Percentiles rank a stretch among this genome's conserved stretches.
These are phyloP conservation scores for Trichoderma koningiopsis DNA, from an alignment of 2,329 filamentous ascomycete species.

Conservation along the genomic window DNA sequence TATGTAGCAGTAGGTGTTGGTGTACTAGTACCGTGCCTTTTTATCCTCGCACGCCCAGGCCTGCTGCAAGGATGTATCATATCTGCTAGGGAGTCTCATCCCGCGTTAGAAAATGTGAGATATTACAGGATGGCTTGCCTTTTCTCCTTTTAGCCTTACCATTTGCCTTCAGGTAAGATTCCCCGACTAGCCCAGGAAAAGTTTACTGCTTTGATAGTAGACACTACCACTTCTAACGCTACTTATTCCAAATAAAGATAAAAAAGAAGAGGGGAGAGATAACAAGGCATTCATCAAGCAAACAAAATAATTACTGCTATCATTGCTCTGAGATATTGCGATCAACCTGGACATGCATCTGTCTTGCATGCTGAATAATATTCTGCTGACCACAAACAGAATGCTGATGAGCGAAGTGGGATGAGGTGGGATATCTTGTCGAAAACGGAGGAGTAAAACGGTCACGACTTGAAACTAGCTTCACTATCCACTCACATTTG, in stretches of 20 bases:
- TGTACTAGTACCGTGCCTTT: neutral
- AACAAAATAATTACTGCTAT: too few relatives aligned
- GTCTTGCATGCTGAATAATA: neutral
- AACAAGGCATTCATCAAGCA: neutral
- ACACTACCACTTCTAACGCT: neutral
- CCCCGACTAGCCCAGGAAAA: neutral
- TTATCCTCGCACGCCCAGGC: neutral
- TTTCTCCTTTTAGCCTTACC: constrained; percentile 21
- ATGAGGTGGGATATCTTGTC: neutral
- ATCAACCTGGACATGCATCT: neutral
- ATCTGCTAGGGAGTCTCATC: constrained; percentile 3
- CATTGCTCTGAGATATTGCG: neutral
- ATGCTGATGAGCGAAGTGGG: neutral
- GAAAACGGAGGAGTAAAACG: constrained; percentile 1
- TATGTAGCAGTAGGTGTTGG: neutral
- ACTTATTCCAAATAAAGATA: neutral
- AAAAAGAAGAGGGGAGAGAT: neutral
- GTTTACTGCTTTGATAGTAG: neutral
- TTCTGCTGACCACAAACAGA: neutral
- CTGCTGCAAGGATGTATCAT: neutral
- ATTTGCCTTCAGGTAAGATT: neutral
- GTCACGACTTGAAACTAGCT: neutral
- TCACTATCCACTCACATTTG: constrained; percentile 16
- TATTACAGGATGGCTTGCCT: constrained; percentile 1
- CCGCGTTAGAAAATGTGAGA: constrained; percentile 3